Evolutionary conservation across 2,329 filamentous ascomycete genomes (phyloP), one percentile per base, ranked within the genome.

Genomic region (Exophiala sp.): DNA sequence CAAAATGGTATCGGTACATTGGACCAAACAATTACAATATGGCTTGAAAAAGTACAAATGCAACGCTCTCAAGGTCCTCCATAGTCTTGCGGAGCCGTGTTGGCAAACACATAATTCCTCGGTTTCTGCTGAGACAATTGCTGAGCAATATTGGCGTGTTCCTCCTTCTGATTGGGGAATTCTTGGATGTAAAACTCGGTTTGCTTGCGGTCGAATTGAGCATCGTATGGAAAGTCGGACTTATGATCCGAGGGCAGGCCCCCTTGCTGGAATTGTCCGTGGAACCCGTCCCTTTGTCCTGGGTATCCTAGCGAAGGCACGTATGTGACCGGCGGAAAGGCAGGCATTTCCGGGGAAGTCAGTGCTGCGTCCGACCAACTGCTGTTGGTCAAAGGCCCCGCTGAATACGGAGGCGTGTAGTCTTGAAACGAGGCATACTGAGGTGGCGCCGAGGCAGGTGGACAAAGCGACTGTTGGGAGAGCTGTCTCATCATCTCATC

Each of bases 121-220:
- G 67, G 66, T 58, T 66, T 67, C 49, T 70, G 68, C 18, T 64
- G 64, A 22, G 65, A 58, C 43, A 72, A 60, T 48, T 71, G 68
- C 48, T 72, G 67, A n/a, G 69, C 65, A 38, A 66, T 64, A 50
- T 66, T 68, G 18, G 66, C 66, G 54, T 71, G 67, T n/a, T 65
- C 65, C 55, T 70, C 64, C 47, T 68, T 66, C 52, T 73, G 70
- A 50, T 71, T 64, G 10, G 69, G 65, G 51, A 70, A 73, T 51
- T 72, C 70, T 43, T 70, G 67, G 43, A 73, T 71, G 49, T 65
- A 63, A 53, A 72, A 72, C 54, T 72, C 68, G 1, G 65, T 64
- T 30, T 59, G 60, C 59, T 67, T 68, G 35, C 64, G 53, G 11
- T 69, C 66, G 5, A 58, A 58, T 30, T 50, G 48, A 48, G 46